These are phyloP conservation scores for Geosmithia putterillii DNA, from an alignment of 2,329 filamentous ascomycete genomes.

Conservation along the genomic window DNA sequence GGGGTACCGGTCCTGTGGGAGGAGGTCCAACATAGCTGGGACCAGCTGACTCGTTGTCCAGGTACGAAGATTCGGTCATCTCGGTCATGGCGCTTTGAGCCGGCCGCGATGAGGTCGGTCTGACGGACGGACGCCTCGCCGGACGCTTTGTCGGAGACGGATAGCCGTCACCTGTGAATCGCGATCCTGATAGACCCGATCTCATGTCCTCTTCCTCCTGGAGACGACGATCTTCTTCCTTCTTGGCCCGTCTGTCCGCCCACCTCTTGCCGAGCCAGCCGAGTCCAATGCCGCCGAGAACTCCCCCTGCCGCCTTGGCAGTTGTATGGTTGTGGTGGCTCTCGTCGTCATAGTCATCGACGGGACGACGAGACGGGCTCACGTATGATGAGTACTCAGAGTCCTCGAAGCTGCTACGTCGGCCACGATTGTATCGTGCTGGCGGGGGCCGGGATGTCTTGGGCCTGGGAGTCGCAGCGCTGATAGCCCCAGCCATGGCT, in stretches of 20 bases:
- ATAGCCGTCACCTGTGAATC: constrained; percentile 58
- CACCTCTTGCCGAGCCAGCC: constrained; percentile 58
- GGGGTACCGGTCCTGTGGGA: constrained; percentile 7
- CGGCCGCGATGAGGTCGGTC: constrained; percentile 15
- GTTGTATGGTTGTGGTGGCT: background rate
- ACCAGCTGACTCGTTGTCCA: constrained; percentile 12
- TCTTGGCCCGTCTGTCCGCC: constrained; percentile 37
- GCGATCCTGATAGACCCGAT: constrained; percentile 48
- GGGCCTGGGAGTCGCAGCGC: constrained; percentile 28
- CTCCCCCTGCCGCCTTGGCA: constrained; percentile 32
- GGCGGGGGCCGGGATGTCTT: constrained; percentile 31
- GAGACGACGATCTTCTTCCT: constrained; percentile 33
- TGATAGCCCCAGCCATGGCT: constrained; percentile 30
- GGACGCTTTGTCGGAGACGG: constrained; percentile 31
- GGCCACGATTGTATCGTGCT: constrained; percentile 24
- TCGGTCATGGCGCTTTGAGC: constrained; percentile 13
- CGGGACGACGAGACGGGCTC: constrained; percentile 47
- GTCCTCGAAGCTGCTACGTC: constrained; percentile 29
- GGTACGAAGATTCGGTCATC: constrained; percentile 21
- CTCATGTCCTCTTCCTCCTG: constrained; percentile 40
- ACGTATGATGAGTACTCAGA: constrained; percentile 50
- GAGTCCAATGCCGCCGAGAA: constrained; percentile 50
- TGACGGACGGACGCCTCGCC: constrained; percentile 15
- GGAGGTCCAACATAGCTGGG: constrained; percentile 10
- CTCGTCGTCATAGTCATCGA: constrained; percentile 20